Evolutionary conservation across 192 early-diverging fungal species (phyloP).

Genomic region (Coemansia nantahalensis): DNA sequence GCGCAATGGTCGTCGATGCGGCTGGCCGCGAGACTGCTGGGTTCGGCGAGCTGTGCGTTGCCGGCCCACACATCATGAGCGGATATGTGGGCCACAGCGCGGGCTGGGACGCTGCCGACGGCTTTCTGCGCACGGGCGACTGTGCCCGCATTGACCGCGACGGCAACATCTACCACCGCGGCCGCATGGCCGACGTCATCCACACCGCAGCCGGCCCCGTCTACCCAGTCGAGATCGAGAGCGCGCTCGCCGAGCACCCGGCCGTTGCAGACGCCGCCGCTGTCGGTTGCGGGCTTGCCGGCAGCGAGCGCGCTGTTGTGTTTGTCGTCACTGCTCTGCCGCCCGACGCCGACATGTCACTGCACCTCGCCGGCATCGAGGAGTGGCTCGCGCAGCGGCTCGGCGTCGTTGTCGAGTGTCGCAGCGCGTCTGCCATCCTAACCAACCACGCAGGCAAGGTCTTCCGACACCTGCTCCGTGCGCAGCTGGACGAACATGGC

Average conservation of each 20-base stretch:
- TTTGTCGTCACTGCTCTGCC: constrained; percentile 9
- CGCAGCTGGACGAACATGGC: background rate
- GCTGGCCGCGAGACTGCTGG: too few species aligned
- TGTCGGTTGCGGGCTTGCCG: constrained; percentile 42
- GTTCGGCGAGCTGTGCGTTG: constrained; percentile 77
- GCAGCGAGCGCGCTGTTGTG: constrained; percentile 6
- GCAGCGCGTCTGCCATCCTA: constrained; percentile 12
- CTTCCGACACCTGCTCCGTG: constrained; percentile 10
- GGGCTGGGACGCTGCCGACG: constrained; percentile 59
- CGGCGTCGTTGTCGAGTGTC: constrained; percentile 11
- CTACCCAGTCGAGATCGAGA: constrained; percentile 80
- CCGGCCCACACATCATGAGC: constrained; percentile 79
- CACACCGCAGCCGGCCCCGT: constrained; percentile 72
- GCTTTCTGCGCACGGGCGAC: constrained; percentile 81
- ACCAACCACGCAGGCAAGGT: constrained; percentile 33
- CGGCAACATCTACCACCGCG: constrained; percentile 60
- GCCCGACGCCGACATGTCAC: background rate
- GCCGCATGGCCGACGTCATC: constrained; percentile 81
- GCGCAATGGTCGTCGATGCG: too few species aligned
- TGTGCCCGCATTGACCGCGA: constrained; percentile 61
- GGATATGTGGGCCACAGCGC: constrained; percentile 66
- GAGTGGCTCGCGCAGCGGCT: constrained; percentile 3
- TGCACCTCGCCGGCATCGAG: constrained; percentile 8
- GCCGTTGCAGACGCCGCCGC: constrained; percentile 64
- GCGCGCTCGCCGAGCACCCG: constrained; percentile 60